Evolutionary conservation across 2,329 filamentous ascomycete genomes (phyloP).

Genomic region (Cladosporium sp.): DNA sequence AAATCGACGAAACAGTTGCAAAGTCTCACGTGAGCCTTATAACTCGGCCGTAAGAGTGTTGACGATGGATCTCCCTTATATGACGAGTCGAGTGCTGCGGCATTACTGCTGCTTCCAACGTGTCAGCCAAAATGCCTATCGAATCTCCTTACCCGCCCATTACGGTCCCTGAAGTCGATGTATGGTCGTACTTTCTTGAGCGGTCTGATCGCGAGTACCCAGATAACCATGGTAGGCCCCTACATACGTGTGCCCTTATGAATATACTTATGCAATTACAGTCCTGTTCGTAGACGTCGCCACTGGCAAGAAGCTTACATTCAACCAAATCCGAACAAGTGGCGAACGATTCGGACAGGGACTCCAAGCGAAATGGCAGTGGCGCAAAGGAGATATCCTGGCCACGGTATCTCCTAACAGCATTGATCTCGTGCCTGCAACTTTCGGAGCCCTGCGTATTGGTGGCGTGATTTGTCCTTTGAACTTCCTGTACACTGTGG

Average conservation of each 20-base stretch:
- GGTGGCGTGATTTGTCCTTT: conserved; percentile 79
- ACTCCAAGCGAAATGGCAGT: conserved; percentile 71
- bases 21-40: neutral
- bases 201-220: neutral
- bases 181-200: neutral
- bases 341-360: conserved; percentile 68
- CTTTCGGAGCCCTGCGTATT: conserved; percentile 79
- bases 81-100: neutral
- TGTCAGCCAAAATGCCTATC: neutral
- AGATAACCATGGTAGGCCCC: neutral
- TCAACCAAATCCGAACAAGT: neutral
- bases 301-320: neutral
- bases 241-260: neutral
- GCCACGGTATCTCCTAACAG: conserved; percentile 81
- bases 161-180: neutral
- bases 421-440: conserved; percentile 76
- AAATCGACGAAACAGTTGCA: neutral
- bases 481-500: conserved; percentile 81
- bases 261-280: neutral
- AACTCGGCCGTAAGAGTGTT: neutral
- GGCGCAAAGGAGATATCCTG: conserved; percentile 81
- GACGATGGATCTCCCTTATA: neutral
- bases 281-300: neutral
- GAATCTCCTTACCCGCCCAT: neutral
- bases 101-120: neutral